Conservation (phyloP, 2,329 filamentous ascomycete genomes). For the Trichoderma hamatum region DNA sequence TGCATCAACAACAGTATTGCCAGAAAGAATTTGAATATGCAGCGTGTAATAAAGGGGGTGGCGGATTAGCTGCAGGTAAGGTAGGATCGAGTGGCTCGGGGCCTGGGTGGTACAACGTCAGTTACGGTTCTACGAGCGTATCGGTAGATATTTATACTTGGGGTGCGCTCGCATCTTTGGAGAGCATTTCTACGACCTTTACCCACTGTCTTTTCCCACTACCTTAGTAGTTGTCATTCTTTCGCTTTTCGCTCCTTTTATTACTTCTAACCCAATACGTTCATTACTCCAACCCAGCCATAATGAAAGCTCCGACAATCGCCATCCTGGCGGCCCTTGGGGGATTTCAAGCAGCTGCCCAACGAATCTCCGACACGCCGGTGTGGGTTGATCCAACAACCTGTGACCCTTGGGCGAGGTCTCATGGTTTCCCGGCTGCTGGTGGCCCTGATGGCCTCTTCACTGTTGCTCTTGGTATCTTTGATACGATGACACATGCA, state of each 20-base stretch:
- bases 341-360: not conserved
- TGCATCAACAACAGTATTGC: not conserved
- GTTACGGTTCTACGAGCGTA: too few species aligned
- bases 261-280: not conserved
- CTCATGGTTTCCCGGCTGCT: not conserved
- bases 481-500: not conserved
- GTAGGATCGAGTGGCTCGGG: too few species aligned
- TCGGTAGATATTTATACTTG: too few species aligned
- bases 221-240: too few species aligned
- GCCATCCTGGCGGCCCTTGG: not conserved
- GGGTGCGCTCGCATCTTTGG: too few species aligned
- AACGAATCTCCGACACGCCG: not conserved
- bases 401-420: not conserved
- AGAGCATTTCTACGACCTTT: too few species aligned
- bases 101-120: too few species aligned
- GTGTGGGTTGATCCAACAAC: conserved; percentile 3
- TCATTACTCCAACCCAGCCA: not conserved
- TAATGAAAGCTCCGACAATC: not conserved
- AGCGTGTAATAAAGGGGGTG: not conserved
- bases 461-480: not conserved
- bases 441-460: conserved; percentile 8
- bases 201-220: too few species aligned
- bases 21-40: not conserved
- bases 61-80: too few species aligned
- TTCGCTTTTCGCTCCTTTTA: not conserved